Percentiles rank a stretch among this genome's conserved stretches.
Evolutionary conservation across 306 rosid genomes (phyloP).

Genomic region (Abrus precatorius): DNA sequence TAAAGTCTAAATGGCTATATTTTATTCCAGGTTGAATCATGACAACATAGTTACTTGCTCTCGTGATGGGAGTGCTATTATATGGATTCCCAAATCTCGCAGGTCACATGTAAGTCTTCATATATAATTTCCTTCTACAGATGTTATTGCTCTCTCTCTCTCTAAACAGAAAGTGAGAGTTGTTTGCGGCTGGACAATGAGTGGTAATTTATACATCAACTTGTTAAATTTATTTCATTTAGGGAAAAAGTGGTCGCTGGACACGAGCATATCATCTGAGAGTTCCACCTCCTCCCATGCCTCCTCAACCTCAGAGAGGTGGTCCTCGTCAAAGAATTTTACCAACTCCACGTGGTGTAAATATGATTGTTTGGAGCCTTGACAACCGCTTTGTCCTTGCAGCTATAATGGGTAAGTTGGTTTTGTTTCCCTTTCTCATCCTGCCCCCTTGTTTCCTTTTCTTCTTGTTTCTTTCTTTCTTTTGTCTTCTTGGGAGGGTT

Average conservation of each 20-base stretch:
- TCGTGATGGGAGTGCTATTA: conserved; percentile 99
- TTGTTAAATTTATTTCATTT: conserved; percentile 33
- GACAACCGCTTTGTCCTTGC: conserved; percentile 99
- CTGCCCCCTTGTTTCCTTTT: conserved; percentile 23
- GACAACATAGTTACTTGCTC: conserved; percentile 99
- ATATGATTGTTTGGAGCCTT: conserved; percentile 99
- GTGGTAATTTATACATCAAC: no score
- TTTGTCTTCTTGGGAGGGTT: background rate
- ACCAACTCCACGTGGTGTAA: conserved; percentile 99
- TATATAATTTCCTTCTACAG: conserved; percentile 28
- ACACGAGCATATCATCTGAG: conserved; percentile 94
- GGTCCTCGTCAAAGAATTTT: conserved; percentile 98
- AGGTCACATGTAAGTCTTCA: conserved; percentile 82
- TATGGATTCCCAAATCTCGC: conserved; percentile 96
- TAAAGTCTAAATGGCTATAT: conserved; percentile 23
- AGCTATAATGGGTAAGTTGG: conserved; percentile 91
- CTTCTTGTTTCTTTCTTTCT: conserved; percentile 11
- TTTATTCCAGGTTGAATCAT: conserved; percentile 85
- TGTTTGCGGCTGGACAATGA: background rate
- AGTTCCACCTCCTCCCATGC: conserved; percentile 99
- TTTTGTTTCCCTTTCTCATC: conserved; percentile 32
- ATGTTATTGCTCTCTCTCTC: conserved; percentile 18
- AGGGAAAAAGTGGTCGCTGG: conserved; percentile 99
- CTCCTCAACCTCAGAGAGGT: conserved; percentile 91
- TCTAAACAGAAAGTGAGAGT: background rate